phyloP scores from a whole-genome alignment of 768 basidiomycete species.

The Suillus discolor region DNA sequence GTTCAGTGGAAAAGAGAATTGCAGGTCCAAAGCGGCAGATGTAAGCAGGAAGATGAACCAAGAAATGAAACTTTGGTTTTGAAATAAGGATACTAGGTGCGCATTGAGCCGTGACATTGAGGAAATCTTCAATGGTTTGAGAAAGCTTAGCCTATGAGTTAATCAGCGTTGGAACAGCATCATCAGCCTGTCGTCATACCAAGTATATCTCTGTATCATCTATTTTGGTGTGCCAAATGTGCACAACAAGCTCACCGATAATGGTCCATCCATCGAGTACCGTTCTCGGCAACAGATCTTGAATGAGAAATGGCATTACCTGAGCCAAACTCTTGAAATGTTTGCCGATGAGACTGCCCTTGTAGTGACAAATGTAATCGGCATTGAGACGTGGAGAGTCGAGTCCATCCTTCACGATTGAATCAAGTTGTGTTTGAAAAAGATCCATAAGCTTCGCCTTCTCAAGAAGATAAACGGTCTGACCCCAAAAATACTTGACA shows the following conservation, averaged over 20 bases:
- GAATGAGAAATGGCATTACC: slow-evolving; percentile 30
- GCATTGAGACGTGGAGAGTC: slow-evolving; percentile 26
- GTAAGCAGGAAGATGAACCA: slow-evolving; percentile 31
- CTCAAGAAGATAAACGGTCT: slow-evolving; percentile 24
- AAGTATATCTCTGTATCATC: slow-evolving; percentile 37
- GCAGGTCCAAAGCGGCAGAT: slow-evolving; percentile 32
- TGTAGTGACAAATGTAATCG: slow-evolving; percentile 35
- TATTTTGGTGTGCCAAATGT: slow-evolving; percentile 47
- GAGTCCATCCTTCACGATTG: slow-evolving; percentile 24
- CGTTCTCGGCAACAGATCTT: slow-evolving; percentile 30
- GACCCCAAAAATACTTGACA: slow-evolving; percentile 36
- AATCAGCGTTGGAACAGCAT: neutral
- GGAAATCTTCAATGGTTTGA: slow-evolving; percentile 26
- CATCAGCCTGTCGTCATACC: neutral
- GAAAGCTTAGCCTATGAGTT: slow-evolving; percentile 11
- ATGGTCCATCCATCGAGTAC: slow-evolving; percentile 18
- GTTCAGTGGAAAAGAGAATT: slow-evolving; percentile 31
- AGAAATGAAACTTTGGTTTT: slow-evolving; percentile 36
- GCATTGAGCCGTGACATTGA: slow-evolving; percentile 19
- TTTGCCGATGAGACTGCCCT: slow-evolving; percentile 32
- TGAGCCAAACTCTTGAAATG: slow-evolving; percentile 36
- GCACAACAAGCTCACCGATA: slow-evolving; percentile 33
- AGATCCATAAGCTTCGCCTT: slow-evolving; percentile 18
- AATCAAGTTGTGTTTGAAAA: slow-evolving; percentile 27
- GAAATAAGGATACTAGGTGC: slow-evolving; percentile 26